These are phyloP conservation scores for Colletotrichum euphorbiae DNA, from an alignment of 2,329 filamentous ascomycete species.

Conservation along the genomic window DNA sequence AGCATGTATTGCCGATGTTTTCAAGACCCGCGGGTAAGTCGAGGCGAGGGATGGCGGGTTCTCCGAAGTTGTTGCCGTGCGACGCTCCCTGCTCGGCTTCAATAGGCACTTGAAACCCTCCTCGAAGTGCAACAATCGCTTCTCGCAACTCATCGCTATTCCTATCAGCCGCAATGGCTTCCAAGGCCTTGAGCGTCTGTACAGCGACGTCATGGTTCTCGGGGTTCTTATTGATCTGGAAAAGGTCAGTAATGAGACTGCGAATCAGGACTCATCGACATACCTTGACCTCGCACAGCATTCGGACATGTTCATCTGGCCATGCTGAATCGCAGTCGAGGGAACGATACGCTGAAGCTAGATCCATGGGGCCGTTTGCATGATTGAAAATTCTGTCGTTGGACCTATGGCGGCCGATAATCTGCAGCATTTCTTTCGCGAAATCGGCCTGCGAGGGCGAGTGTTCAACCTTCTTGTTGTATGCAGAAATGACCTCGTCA, in stretches of 20 bases:
- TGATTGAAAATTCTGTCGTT: constrained; percentile 30
- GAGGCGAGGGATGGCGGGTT: constrained; percentile 40
- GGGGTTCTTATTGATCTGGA: constrained; percentile 28
- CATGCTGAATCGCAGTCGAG: constrained; percentile 28
- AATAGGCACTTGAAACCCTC: not conserved
- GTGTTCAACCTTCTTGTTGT: constrained; percentile 41
- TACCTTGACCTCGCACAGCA: constrained; percentile 36
- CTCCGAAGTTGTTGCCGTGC: not conserved
- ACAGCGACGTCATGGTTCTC: constrained; percentile 19
- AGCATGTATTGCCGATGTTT: constrained; percentile 98
- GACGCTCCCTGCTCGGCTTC: not conserved
- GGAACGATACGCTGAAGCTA: constrained; percentile 28
- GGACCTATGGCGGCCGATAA: constrained; percentile 40
- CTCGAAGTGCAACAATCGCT: not conserved
- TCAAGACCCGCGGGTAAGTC: constrained; percentile 84
- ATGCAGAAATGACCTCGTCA: constrained; percentile 42
- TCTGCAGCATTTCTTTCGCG: constrained; percentile 41
- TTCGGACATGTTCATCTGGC: constrained; percentile 23
- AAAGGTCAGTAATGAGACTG: not conserved
- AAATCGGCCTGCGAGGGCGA: constrained; percentile 42
- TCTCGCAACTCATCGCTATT: constrained; percentile 25
- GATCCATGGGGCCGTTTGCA: constrained; percentile 27
- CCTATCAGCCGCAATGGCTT: constrained; percentile 23
- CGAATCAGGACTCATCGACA: not conserved
- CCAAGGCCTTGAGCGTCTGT: constrained; percentile 28